A percentile compares a stretch with the other conserved stretches of the same genome.
Conservation (phyloP, 1,139 yeast species). For the Protomyces inouyei region DNA sequence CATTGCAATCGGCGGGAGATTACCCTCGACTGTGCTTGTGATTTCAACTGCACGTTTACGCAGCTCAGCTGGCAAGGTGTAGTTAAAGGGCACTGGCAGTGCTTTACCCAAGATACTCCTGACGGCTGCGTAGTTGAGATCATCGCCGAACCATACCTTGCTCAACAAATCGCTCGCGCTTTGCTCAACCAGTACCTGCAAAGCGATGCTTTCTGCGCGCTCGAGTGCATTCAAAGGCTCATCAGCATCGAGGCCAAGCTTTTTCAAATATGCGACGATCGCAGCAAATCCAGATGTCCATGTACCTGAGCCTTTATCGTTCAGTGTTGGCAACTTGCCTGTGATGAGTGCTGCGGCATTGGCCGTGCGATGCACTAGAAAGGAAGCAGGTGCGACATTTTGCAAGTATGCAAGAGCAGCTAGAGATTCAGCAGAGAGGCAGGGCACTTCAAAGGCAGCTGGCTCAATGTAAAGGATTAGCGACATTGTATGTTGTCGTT, state of each 20-base stretch:
- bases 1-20: neutral
- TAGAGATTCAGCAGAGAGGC: conserved; percentile 7
- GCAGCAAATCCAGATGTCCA: conserved; percentile 17
- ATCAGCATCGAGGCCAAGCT: conserved; percentile 10
- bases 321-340: conserved; percentile 8
- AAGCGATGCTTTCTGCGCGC: conserved; percentile 13
- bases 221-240: neutral
- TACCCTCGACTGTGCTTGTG: neutral
- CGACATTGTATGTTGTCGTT: neutral
- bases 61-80: neutral
- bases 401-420: conserved; percentile 15
- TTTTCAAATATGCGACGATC: conserved; percentile 2
- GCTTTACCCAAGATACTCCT: neutral
- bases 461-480: conserved; percentile 14
- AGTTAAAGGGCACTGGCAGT: conserved; percentile 8
- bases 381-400: conserved; percentile 16
- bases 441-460: conserved; percentile 20
- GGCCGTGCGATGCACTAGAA: neutral
- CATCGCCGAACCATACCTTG: conserved; percentile 9
- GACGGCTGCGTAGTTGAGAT: conserved; percentile 2
- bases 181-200: conserved; percentile 6
- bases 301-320: conserved; percentile 1
- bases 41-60: neutral
- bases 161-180: neutral
- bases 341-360: conserved; percentile 14